Base-by-base conservation (phyloP, 2,329 filamentous ascomycete species). In the Aureobasidium vineae region DNA sequence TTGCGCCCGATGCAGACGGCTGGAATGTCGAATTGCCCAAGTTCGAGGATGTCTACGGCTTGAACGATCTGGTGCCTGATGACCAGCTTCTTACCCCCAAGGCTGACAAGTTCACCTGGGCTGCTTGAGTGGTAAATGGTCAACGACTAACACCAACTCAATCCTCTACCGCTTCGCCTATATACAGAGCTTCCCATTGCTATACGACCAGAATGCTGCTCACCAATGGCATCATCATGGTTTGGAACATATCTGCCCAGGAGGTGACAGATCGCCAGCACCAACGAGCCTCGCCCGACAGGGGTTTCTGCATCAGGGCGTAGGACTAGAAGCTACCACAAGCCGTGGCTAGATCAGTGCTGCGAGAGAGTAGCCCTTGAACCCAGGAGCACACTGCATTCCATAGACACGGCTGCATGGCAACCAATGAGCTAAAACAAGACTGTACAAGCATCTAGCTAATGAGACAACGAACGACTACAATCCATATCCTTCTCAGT, bases 21-120 rank as follows among this genome's bases (percentile, higher is more conserved):
- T 72, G 71, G 71, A 50, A 52, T 49, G 54, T 60, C 21, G 52
- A 65, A 26, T 21, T 67, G 61, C 65, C 64, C 31, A 59, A 59
- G 52, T 67, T 64, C 7, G 66, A 67, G 60, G 66, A 67, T 47
- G 66, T 67, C 21, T 67, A 67, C 16, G 66, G 66, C 19, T 10
- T 67, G 28, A 60, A 63, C 10, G 43, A 67, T n/a, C n/a, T 67
- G 52, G 52, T 57, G 43, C 66, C 66, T 26, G 66, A 67, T 23
- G 59, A 64, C n/a, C 41, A 66, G 15, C 43, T 66, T 16, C 19
- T 38, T 3, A 66, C 64, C 1, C 64, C 64, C 36, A 66, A 66
- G 47, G 43, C 54, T 21, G 43, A 66, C 45, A 66, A 66, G 47
- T 66, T 66, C 19, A 31, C 64, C 10, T 63, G 59, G 59, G 56